Conservation (phyloP, 306 rosid genomes). For the Hippophae gyantsensis region DNA sequence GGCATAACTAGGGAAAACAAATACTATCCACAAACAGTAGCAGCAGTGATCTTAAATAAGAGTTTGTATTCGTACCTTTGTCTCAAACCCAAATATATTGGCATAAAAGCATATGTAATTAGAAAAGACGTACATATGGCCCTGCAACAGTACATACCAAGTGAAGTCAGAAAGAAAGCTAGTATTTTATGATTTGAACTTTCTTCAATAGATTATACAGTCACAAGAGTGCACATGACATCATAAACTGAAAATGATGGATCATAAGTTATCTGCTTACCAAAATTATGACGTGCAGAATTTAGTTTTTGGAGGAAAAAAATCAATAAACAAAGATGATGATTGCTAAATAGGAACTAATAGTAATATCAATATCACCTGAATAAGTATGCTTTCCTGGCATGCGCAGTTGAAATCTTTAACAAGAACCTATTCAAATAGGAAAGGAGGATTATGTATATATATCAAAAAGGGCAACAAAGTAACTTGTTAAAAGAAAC, state of each 20-base stretch:
- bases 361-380: constrained; percentile 33
- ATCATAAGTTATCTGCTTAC: too few species aligned
- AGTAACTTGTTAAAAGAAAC: not conserved
- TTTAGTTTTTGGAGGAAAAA: too few species aligned
- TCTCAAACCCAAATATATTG: constrained; percentile 89
- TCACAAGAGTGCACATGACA: too few species aligned
- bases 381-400: constrained; percentile 92
- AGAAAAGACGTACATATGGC: constrained; percentile 88
- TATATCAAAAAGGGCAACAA: not conserved
- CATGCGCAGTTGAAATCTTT: constrained; percentile 95
- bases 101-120: constrained; percentile 84
- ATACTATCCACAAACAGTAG: not conserved
- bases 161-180: constrained; percentile 16
- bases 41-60: constrained; percentile 1
- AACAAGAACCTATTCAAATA: constrained; percentile 50
- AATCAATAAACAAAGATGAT: too few species aligned
- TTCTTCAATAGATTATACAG: too few species aligned
- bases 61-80: constrained; percentile 52
- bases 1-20: not conserved
- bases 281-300: too few species aligned
- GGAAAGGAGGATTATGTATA: constrained; percentile 5
- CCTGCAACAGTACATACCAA: constrained; percentile 43
- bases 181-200: too few species aligned
- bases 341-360: too few species aligned
- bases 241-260: too few species aligned